Evolutionary conservation across 2,329 filamentous ascomycete genomes (phyloP), one percentile per base, ranked within the genome.

Genomic region (Zymoseptoria ardabiliae): DNA sequence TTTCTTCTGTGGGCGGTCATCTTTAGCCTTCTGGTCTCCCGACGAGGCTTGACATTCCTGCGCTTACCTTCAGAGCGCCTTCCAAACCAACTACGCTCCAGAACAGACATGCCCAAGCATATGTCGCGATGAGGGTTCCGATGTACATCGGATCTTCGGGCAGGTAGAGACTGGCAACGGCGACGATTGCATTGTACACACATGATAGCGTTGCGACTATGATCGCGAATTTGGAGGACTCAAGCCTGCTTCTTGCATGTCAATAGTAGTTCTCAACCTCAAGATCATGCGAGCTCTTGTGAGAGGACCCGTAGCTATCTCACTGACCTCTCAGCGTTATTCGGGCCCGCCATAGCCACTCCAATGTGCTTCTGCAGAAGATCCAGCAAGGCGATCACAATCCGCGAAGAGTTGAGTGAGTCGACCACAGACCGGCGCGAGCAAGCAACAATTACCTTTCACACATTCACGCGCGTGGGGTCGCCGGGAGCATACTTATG

Each of bases 141-240:
- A 70, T 61, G 55, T 64, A 68, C 20, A 70, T 59, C 1, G 69
- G 68, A 52, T 70, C 69, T 56, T 66, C 61, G 20, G 69, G 67
- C 3, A 70, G 56, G 51, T 69, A 65, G 20, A 59, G 59, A 63
- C 67, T 66, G 20, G 67, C 56, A 20, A 64, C 54, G 48, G 65
- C 69, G 48, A 68, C 61, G 25, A 67, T 50, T 22, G 64, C 54
- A 45, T 70, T 67, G 56, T 68, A 70, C 20, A 65, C 49, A 54
- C 65, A 54, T 56, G 68, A 62, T 52, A 67, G 54, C 10, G 61
- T 58, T 20, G 67, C 64, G 51, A 69, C 61, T n/a, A 58, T 58
- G 30, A 63, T 52, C 25, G 66, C 60, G 49, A 69, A 63, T n/a
- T n/a, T 45, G 17, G 35, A 45, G 13, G 35, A 45, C 11, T n/a